These are phyloP conservation scores for Russula sp. DNA, from an alignment of 768 basidiomycete genomes.

Conservation along the genomic window DNA sequence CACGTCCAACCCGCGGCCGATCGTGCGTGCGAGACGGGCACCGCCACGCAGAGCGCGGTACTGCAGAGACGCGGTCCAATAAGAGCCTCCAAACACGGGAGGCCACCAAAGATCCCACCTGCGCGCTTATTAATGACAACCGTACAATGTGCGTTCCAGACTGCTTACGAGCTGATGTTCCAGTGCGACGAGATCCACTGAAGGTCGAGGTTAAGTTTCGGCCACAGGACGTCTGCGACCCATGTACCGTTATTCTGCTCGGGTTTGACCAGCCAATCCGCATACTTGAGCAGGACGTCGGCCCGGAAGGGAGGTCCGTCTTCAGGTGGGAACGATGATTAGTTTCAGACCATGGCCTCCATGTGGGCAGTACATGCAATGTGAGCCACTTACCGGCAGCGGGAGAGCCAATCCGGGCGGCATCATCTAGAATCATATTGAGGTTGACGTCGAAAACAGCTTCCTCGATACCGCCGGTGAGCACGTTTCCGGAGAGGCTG, in stretches of 20 bases:
- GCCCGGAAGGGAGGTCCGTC: constrained; percentile 16
- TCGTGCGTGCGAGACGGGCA: constrained; percentile 17
- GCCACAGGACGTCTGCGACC: constrained; percentile 16
- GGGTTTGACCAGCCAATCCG: constrained; percentile 8
- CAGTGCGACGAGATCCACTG: constrained; percentile 16
- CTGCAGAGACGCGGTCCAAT: constrained; percentile 18
- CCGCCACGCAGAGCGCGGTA: constrained; percentile 14
- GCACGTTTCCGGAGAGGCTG: constrained; percentile 15
- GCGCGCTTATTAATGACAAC: not conserved
- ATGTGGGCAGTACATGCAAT: too few species aligned
- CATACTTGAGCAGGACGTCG: constrained; percentile 11
- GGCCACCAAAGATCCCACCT: constrained; percentile 19
- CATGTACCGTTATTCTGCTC: constrained; percentile 18
- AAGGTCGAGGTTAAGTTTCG: constrained; percentile 17
- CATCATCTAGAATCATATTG: constrained; percentile 1
- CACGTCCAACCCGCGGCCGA: not conserved
- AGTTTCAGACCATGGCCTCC: not conserved
- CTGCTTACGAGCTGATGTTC: constrained; percentile 14
- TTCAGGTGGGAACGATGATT: not conserved
- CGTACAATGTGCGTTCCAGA: too few species aligned
- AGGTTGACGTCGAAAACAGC: constrained; percentile 9
- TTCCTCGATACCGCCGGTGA: constrained; percentile 16
- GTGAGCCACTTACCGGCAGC: constrained; percentile 8
- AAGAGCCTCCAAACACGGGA: constrained; percentile 11
- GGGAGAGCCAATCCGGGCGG: constrained; percentile 11